phyloP scores from a whole-genome alignment of 345 rosid genomes.

The Orychophragmus violaceus region DNA sequence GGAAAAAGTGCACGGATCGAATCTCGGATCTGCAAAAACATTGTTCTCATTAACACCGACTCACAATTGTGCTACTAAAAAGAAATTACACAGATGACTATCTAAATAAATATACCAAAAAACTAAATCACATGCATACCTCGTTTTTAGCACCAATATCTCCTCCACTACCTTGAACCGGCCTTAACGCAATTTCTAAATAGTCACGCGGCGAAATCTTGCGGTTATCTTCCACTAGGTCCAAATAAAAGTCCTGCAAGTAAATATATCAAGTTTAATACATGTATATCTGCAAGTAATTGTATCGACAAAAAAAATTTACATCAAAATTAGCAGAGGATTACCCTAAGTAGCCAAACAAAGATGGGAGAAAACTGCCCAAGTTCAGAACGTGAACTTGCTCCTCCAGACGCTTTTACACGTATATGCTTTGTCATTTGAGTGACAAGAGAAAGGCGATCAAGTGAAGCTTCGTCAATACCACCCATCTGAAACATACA shows the following conservation, averaged over 20 bases:
- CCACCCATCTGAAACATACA: constrained; percentile 71
- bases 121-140: constrained; percentile 39
- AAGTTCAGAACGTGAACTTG: constrained; percentile 67
- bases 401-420: constrained; percentile 86
- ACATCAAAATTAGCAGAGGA: background rate
- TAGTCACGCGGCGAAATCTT: constrained; percentile 95
- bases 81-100: background rate
- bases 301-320: background rate
- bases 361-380: constrained; percentile 95
- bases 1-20: constrained; percentile 94
- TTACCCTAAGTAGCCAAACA: constrained; percentile 98
- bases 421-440: constrained; percentile 97
- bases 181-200: constrained; percentile 83
- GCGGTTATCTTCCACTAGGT: constrained; percentile 71
- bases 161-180: constrained; percentile 72
- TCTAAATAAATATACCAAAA: background rate
- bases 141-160: constrained; percentile 89
- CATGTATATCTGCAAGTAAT: background rate
- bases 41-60: background rate
- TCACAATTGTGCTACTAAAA: background rate
- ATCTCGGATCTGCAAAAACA: constrained; percentile 61
- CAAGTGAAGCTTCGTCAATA: constrained; percentile 93
- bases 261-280: constrained; percentile 5
- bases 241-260: constrained; percentile 87
- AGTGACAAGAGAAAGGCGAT: constrained; percentile 94